Percentiles rank a stretch among this genome's conserved stretches.
These are phyloP conservation scores for Vigna reflexopilosa DNA, from an alignment of 306 rosid species.

Conservation along the genomic window DNA sequence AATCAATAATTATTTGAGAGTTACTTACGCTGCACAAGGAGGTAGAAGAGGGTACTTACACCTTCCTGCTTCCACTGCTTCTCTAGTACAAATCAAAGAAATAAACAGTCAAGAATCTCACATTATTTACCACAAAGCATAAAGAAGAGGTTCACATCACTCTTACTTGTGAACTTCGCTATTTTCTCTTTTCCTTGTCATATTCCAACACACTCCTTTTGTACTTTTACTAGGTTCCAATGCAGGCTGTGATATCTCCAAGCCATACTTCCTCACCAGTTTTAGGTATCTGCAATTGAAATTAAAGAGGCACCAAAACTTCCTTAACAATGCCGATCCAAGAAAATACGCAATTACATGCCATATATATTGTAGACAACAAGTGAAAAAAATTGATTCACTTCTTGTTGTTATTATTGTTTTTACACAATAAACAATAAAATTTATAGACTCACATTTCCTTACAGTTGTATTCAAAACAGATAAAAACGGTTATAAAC, in stretches of 20 bases:
- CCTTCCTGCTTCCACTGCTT: slow-evolving; percentile 83
- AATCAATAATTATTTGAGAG: not conserved
- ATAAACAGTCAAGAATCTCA: slow-evolving; percentile 4
- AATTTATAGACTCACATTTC: no score
- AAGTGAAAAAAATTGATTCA: no score
- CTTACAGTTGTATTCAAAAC: no score
- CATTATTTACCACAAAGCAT: slow-evolving; percentile 10
- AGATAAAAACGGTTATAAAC: no score
- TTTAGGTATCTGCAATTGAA: slow-evolving; percentile 68
- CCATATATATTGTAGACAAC: no score
- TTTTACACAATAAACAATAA: no score
- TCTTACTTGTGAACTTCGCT: slow-evolving; percentile 95
- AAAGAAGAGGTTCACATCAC: slow-evolving; percentile 37
- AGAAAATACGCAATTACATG: no score
- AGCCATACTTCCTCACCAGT: slow-evolving; percentile 82
- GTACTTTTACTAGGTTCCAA: slow-evolving; percentile 60
- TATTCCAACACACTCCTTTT: slow-evolving; percentile 83
- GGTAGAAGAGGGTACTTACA: slow-evolving; percentile 90
- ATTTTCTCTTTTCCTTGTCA: slow-evolving; percentile 87
- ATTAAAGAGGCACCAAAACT: slow-evolving; percentile 24
- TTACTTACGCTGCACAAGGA: slow-evolving; percentile 95
- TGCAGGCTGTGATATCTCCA: slow-evolving; percentile 99
- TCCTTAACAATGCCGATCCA: not conserved
- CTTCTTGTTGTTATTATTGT: no score
- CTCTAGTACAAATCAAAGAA: slow-evolving; percentile 52